Percentiles rank a stretch among this genome's conserved stretches.
phyloP scores from a whole-genome alignment of 768 basidiomycete species.

The Clavaria fumosa region DNA sequence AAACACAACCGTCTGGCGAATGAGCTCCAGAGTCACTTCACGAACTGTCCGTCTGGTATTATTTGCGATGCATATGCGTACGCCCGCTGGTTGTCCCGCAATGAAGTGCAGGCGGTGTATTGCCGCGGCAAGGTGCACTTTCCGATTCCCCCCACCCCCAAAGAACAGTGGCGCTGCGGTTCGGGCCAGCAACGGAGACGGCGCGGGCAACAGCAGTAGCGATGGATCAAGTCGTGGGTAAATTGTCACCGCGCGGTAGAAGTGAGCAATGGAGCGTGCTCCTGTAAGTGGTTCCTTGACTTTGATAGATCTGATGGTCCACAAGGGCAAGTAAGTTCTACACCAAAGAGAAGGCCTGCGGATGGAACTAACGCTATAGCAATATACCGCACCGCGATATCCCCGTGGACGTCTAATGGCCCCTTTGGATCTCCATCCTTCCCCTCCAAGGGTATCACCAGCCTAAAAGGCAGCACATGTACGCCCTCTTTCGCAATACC shows the following conservation, averaged over 20 bases:
- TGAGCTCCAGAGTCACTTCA: constrained; percentile 41
- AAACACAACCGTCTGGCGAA: constrained; percentile 54
- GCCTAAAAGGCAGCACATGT: constrained; percentile 56
- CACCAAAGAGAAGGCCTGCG: neutral
- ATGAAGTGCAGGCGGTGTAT: constrained; percentile 68
- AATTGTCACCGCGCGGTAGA: constrained; percentile 69
- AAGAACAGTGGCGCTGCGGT: constrained; percentile 40
- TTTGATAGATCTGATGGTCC: constrained; percentile 43
- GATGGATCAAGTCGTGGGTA: constrained; percentile 62
- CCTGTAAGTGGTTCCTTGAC: constrained; percentile 48
- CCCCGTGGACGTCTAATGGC: constrained; percentile 33
- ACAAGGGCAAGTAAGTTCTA: neutral
- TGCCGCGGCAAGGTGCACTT: constrained; percentile 47
- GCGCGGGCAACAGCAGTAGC: constrained; percentile 41
- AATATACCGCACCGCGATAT: constrained; percentile 62
- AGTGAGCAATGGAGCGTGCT: constrained; percentile 69
- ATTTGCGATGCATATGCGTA: constrained; percentile 52
- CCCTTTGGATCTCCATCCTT: constrained; percentile 45
- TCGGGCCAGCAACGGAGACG: constrained; percentile 42
- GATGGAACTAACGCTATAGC: constrained; percentile 51
- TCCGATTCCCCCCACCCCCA: constrained; percentile 53
- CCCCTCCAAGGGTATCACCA: constrained; percentile 46
- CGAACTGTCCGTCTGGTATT: constrained; percentile 54
- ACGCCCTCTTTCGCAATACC: constrained; percentile 45
- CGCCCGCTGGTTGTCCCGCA: constrained; percentile 63